Conservation (phyloP, 139 green algal species). For the Chlamydomonas incerta region DNA sequence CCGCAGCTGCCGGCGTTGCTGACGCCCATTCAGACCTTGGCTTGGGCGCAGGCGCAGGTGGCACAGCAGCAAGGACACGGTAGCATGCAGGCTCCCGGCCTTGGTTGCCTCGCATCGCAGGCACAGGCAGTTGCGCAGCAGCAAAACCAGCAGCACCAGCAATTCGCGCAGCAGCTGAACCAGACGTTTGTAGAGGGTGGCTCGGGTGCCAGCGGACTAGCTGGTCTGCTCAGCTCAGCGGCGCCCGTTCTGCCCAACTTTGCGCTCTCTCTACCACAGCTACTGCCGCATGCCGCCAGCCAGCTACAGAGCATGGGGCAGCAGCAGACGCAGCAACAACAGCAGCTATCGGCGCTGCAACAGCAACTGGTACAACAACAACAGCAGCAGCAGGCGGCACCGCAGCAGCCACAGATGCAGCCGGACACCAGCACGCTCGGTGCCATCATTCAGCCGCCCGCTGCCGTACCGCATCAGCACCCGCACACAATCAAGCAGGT, state of each 20-base stretch:
- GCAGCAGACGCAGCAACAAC: not conserved
- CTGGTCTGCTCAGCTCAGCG: no score
- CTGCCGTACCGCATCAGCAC: not conserved
- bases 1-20: constrained; percentile 12
- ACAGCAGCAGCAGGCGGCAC: not conserved
- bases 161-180: no score
- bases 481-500: not conserved
- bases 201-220: no score
- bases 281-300: not conserved
- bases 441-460: not conserved
- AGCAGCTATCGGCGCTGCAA: not conserved
- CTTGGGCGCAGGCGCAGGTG: not conserved
- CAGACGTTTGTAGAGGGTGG: no score
- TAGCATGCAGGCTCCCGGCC: no score
- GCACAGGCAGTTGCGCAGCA: no score
- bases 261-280: no score
- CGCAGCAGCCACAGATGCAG: not conserved
- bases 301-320: not conserved
- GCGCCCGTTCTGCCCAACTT: no score
- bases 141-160: no score
- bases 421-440: not conserved
- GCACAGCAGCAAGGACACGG: not conserved
- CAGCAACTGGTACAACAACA: not conserved
- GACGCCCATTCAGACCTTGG: not conserved
- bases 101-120: no score